Base-by-base conservation (phyloP, 441 rosid species). In the Gossypium gossypioides region DNA sequence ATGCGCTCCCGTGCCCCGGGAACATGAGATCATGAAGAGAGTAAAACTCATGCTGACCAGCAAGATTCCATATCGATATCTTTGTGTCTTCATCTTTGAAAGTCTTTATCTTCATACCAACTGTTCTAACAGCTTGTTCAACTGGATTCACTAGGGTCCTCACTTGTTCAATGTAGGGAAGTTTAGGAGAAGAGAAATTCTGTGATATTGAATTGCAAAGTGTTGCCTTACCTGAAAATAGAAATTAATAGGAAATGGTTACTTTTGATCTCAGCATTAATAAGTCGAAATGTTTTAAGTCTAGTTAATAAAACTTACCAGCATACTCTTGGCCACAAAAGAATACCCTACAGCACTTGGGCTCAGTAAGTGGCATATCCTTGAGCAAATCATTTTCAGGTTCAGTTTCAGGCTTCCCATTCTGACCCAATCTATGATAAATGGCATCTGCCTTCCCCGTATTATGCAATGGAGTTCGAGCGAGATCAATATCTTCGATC, bases 11-110 rank as follows among this genome's bases (percentile, higher is more conserved):
- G 57, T 86, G 87, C 3, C 96, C 90, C 0, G 99, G 96, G 77
- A 92, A 94, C 99, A 94, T 92, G 77, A 94, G 84, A 82, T 94
- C 97, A 77, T 94, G 96, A 64, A 94, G 89, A 54, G 97, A 87
- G 68, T 82, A 87, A 78, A 84, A 87, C 81, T 95, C 96, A n/a
- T 95, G 98, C 76, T 92, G 94, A 59, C 97, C 97, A 0, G 91
- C 93, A 25, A 92, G 92, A 78, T 92, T 91, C 99, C 99, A 95
- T 9, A 92, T 81, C 0, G 90, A 88, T 60, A 95, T 89, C 83
- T 92, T 91, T 19, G 87, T 87, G 50, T 82, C 93, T 72, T 91
- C 96, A 55, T 92, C 97, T 81, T 80, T 87, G 71, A 92, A 82
- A 27, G 87, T 85, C 89, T 86, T 91, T 57, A 95, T 84, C 80